Evolutionary conservation across 2,329 filamentous ascomycete genomes (phyloP).

Genomic region (Shiraia sp.): DNA sequence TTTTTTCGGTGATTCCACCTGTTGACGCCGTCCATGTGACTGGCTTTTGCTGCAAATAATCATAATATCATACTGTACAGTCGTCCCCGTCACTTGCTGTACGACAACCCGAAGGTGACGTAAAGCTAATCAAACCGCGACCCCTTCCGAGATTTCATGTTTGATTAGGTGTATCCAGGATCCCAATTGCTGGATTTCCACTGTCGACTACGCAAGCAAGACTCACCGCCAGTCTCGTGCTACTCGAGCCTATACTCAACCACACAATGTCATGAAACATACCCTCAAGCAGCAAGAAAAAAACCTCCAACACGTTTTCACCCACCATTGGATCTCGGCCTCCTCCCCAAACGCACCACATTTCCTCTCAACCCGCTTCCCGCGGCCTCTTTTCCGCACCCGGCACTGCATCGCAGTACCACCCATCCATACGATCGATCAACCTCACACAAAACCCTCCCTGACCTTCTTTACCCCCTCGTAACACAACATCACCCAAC

Average conservation of each 20-base stretch:
- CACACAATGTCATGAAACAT: too few species aligned
- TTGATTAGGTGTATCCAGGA: slow-evolving; percentile 5
- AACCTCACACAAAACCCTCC: too few species aligned
- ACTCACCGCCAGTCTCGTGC: slow-evolving; percentile 21
- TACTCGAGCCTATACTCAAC: slow-evolving; percentile 2
- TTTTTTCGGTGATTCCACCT: not conserved
- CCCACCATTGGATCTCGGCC: too few species aligned
- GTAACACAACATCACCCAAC: not conserved
- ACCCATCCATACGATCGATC: too few species aligned
- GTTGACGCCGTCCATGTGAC: not conserved
- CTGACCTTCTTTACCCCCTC: too few species aligned
- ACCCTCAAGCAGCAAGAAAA: not conserved
- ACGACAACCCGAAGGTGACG: not conserved
- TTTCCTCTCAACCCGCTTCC: too few species aligned
- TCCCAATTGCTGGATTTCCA: not conserved
- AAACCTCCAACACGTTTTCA: not conserved
- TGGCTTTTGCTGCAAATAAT: not conserved
- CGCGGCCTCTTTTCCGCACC: too few species aligned
- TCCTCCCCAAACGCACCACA: too few species aligned
- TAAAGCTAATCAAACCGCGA: slow-evolving; percentile 5
- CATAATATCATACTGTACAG: not conserved
- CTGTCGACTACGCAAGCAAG: not conserved
- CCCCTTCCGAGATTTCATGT: slow-evolving; percentile 1
- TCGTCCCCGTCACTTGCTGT: slow-evolving; percentile 1
- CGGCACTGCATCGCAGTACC: too few species aligned